A percentile compares a stretch with the other conserved stretches of the same genome.
Evolutionary conservation across 2,329 filamentous ascomycete species (phyloP).

Genomic region (Ambrosiella cleistominuta): DNA sequence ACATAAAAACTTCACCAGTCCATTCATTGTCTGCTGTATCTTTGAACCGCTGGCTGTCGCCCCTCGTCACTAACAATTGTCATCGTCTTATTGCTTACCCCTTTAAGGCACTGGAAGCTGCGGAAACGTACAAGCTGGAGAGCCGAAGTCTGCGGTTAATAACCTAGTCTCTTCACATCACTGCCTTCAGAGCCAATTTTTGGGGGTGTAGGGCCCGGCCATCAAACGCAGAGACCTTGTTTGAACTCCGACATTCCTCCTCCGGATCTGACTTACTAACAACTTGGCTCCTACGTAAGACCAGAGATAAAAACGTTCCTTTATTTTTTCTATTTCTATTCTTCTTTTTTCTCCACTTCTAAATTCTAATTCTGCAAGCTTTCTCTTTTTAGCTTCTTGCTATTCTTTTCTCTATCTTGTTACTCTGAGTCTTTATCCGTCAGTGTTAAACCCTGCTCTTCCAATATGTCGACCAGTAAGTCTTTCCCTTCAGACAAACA

Average conservation of each 20-base stretch:
- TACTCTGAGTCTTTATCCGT: too few relatives aligned
- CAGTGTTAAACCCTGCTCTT: background rate
- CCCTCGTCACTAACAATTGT: background rate
- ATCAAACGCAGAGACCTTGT: background rate
- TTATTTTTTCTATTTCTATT: background rate
- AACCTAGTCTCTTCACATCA: background rate
- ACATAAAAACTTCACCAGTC: background rate
- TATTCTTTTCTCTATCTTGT: background rate
- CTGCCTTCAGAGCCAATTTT: background rate
- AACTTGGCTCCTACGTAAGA: background rate
- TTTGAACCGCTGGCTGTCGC: background rate
- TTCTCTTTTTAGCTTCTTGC: background rate
- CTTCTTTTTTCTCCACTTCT: background rate
- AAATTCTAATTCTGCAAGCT: background rate
- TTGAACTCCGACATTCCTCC: background rate
- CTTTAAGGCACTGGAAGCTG: too few relatives aligned
- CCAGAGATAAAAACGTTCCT: background rate
- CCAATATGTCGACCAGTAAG: slow-evolving; percentile 4
- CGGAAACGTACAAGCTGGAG: background rate
- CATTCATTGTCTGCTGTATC: too few relatives aligned
- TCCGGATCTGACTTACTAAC: background rate
- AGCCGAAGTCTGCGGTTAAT: background rate
- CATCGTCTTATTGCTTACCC: background rate
- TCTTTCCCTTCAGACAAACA: slow-evolving; percentile 9
- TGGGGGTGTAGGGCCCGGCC: background rate